Conservation (phyloP, 495 filamentous ascomycete genomes). For the Talaromyces proteolyticus region DNA sequence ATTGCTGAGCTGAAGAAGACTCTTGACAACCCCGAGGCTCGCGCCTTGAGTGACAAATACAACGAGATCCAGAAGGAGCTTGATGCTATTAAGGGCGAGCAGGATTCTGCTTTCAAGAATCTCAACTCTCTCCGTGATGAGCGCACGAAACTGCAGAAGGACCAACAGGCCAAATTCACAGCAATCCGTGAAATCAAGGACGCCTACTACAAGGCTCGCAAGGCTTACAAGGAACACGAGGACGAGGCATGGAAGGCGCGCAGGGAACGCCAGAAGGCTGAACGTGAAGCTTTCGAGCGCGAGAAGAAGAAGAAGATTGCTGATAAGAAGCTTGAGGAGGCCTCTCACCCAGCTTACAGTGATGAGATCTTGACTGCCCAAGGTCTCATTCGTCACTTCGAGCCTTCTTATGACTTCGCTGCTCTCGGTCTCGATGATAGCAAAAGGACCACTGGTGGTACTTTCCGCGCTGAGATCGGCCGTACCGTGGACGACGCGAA, state of each 20-base stretch:
- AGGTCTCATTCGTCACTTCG: conserved; percentile 82
- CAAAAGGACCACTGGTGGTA: conserved; percentile 62
- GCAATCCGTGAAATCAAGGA: conserved; percentile 82
- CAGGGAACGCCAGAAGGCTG: conserved; percentile 71
- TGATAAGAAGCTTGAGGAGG: conserved; percentile 80
- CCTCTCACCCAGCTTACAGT: conserved; percentile 78
- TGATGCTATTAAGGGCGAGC: conserved; percentile 81
- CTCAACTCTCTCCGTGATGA: conserved; percentile 84
- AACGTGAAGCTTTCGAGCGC: conserved; percentile 68
- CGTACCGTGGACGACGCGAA: conserved; percentile 74
- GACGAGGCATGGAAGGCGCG: conserved; percentile 65
- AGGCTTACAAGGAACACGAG: conserved; percentile 75
- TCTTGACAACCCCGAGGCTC: conserved; percentile 87
- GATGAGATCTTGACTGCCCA: conserved; percentile 87
- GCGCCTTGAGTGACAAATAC: conserved; percentile 80
- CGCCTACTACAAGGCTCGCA: conserved; percentile 68
- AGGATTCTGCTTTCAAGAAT: conserved; percentile 82
- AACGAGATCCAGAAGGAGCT: conserved; percentile 76
- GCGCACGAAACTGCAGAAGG: conserved; percentile 69
- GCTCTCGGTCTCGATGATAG: conserved; percentile 42
- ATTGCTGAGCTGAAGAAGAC: conserved; percentile 79
- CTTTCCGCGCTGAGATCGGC: conserved; percentile 69
- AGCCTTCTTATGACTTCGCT: conserved; percentile 67
- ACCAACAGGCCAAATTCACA: conserved; percentile 78
- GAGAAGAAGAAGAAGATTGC: conserved; percentile 79